Base-by-base conservation (phyloP, 192 early-diverging fungal species). In the Mortierella claussenii region DNA sequence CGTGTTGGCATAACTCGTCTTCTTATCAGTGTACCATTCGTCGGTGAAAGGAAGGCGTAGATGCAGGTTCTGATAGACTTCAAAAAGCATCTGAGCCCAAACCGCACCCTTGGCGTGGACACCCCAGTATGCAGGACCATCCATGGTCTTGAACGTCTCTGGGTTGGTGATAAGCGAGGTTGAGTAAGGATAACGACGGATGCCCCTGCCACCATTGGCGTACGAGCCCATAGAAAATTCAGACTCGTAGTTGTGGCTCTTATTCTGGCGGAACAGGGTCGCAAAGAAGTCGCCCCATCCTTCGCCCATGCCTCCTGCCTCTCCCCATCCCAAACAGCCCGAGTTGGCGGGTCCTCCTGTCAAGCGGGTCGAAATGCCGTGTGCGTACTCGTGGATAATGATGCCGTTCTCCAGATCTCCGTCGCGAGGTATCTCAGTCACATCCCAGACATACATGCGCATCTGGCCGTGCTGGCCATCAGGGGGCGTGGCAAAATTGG, bases 281-380 rank as follows among this genome's bases (percentile, higher is more conserved):
- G 94, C 93, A 65, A 97, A 92, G 70, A 88, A 90, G 66, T 98
- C 97, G 28, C 95, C 95, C 95, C 95, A 98, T 12, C 97, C 97
- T 82, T 98, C 97, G 49, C 95, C 92, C 92, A 95, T 95, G 32
- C 92, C 95, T 55, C 94, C 95, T 33, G 91, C 78, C 83, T 96
- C 94, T 44, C 94, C 95, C 85, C 89, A 90, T 42, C 87, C 89
- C 58, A 99, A 84, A 60, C 97, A 99, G 48, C 91, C 90, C 33
- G 87, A 85, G 89, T 99, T 97, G 55, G 84, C 81, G 8, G 94
- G 95, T 12, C 97, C 97, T 57, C 97, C 97, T 1, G 95, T 97
- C 62, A 98, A 81, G 26, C 96, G 86, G 32, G 86, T 97, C 17
- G 92, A 94, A 51, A 98, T 92, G 49, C 97, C 97, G 65, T 98